phyloP scores from a whole-genome alignment of 2,329 filamentous ascomycete genomes.

The Akanthomyces muscarius region DNA sequence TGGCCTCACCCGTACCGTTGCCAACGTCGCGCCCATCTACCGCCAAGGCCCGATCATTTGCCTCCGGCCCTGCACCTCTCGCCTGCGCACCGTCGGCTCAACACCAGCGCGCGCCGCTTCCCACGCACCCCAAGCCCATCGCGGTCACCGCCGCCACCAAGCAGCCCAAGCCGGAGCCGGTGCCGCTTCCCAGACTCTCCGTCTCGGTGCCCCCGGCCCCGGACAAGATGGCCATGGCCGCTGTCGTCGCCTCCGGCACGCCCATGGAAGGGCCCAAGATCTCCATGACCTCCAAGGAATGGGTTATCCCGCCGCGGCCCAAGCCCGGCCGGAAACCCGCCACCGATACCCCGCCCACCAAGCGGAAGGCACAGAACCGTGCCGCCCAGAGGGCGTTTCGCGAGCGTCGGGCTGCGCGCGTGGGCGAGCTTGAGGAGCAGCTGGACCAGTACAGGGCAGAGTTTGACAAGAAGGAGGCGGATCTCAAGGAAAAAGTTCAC shows the following conservation, averaged over 20 bases:
- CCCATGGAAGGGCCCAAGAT: conserved; percentile 42
- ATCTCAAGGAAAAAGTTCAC: conserved; percentile 53
- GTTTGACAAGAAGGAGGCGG: conserved; percentile 54
- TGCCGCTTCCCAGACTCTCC: conserved; percentile 29
- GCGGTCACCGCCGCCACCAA: conserved; percentile 27
- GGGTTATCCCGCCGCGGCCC: conserved; percentile 77
- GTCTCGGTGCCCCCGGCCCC: conserved; percentile 29
- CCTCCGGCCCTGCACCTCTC: conserved; percentile 3
- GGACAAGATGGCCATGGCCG: conserved; percentile 47
- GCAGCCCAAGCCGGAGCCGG: conserved; percentile 20
- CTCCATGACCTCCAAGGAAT: conserved; percentile 75
- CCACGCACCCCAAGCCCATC: conserved; percentile 26
- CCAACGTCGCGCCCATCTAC: conserved; percentile 18
- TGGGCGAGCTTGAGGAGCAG: conserved; percentile 69
- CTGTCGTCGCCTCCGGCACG: conserved; percentile 40
- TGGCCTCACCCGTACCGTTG: conserved; percentile 25
- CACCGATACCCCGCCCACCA: conserved; percentile 86
- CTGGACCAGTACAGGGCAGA: conserved; percentile 57
- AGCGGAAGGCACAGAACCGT: conserved; percentile 91
- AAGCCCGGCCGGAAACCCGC: conserved; percentile 93
- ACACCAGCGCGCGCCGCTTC: conserved; percentile 27
- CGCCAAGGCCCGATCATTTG: conserved; percentile 1
- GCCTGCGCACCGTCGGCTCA: conserved; percentile 22
- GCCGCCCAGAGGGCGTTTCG: conserved; percentile 88
- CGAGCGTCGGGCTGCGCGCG: conserved; percentile 78